Percentiles rank a stretch among this genome's conserved stretches.
Conservation (phyloP, 225 moss, liverwort and hornwort genomes). For the Bryoerythrophyllum caledonicum region DNA sequence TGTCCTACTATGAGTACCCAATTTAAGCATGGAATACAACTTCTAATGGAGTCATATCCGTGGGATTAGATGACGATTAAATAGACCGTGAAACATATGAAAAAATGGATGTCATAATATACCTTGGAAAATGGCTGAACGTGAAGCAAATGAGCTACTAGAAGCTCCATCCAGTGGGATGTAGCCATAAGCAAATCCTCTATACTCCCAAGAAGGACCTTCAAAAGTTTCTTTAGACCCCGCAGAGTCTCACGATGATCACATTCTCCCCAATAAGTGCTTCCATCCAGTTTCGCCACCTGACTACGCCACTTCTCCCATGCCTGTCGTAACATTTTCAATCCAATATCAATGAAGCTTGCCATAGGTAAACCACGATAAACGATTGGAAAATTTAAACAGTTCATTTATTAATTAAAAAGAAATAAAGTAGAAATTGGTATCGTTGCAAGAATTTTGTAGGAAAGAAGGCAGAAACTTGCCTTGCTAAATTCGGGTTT, state of each 20-base stretch:
- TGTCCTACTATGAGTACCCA: constrained; percentile 2
- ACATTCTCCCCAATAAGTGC: constrained; percentile 89
- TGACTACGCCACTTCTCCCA: constrained; percentile 98
- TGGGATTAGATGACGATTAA: constrained; percentile 9
- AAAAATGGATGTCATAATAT: constrained; percentile 18
- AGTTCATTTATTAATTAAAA: no score
- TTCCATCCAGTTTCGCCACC: constrained; percentile 87
- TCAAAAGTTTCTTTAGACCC: constrained; percentile 88
- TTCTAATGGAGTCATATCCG: constrained; percentile 18
- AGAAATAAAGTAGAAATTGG: neutral
- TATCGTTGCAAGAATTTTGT: constrained; percentile 4
- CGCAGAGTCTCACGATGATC: constrained; percentile 69
- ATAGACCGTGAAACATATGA: constrained; percentile 9
- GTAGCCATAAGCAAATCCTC: constrained; percentile 71
- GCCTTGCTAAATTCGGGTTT: constrained; percentile 96
- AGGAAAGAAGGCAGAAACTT: constrained; percentile 26
- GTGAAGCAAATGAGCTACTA: constrained; percentile 84
- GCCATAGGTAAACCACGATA: neutral
- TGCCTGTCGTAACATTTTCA: constrained; percentile 50
- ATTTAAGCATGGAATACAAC: neutral
- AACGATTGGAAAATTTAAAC: neutral
- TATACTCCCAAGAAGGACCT: constrained; percentile 75
- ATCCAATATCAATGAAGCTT: constrained; percentile 16
- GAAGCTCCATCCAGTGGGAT: constrained; percentile 95
- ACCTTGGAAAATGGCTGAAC: constrained; percentile 84